A percentile compares a stretch with the other conserved stretches of the same genome.
Conservation (phyloP, 2,329 filamentous ascomycete genomes). For the Onygena corvina region DNA sequence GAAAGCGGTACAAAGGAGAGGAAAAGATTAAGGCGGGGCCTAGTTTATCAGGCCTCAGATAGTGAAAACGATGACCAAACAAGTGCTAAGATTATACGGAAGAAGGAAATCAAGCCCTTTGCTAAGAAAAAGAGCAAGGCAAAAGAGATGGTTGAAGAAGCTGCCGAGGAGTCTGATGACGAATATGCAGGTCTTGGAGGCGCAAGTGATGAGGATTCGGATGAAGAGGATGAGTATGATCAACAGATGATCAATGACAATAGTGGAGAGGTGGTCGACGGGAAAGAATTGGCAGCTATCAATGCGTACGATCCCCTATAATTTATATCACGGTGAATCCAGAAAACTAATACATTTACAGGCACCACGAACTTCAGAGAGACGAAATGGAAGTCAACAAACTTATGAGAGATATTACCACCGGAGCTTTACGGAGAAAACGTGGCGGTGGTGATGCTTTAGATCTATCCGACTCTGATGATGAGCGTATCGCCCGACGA, state of each 20-base stretch:
- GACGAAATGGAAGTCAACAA: constrained; percentile 85
- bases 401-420: constrained; percentile 85
- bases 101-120: constrained; percentile 51
- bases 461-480: constrained; percentile 81
- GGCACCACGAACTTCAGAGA: constrained; percentile 62
- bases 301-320: constrained; percentile 59
- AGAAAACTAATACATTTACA: constrained; percentile 25
- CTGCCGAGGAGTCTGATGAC: constrained; percentile 94
- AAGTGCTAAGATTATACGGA: constrained; percentile 42
- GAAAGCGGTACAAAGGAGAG: constrained; percentile 46
- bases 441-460: constrained; percentile 62
- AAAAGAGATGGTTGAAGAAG: constrained; percentile 77
- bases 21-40: constrained; percentile 35
- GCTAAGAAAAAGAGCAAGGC: constrained; percentile 81
- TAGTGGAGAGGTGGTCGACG: constrained; percentile 62
- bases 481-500: constrained; percentile 59
- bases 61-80: constrained; percentile 35
- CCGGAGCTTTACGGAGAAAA: constrained; percentile 73
- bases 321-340: neutral
- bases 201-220: constrained; percentile 72
- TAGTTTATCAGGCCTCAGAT: constrained; percentile 34
- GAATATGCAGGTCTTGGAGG: constrained; percentile 93
- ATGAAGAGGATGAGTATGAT: constrained; percentile 62
- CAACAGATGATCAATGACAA: constrained; percentile 86
- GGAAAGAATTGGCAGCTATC: constrained; percentile 69